Evolutionary conservation across 257 asterid genomes (phyloP), one percentile per base, ranked within the genome.

Genomic region (Nicotiana undulata): DNA sequence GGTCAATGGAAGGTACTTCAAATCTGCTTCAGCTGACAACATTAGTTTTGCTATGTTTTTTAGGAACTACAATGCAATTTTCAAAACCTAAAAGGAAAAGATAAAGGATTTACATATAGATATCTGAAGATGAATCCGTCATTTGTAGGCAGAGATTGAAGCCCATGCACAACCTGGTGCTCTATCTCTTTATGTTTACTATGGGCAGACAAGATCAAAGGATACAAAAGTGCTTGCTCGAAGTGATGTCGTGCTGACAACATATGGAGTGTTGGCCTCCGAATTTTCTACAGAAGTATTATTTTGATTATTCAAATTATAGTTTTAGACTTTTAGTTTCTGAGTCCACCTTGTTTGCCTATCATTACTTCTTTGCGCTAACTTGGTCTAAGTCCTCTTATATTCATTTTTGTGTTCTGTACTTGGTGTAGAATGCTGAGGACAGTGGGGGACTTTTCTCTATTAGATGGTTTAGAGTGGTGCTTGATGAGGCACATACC

Each of bases 401-500:
- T 34, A 78, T 81, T 26, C 76, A 40, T 58, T 80, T 75, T 52
- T 49, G 18, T 9, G 26, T 64, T 59, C 55, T 22, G 81, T 44
- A 64, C 77, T 79, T 56, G 16, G 16, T 17, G 84, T 85, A 95
- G 99, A 92, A 91, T 74, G 83, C 89, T 79, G 99, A 91, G 74
- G 97, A 88, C 74, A 91, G 82, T 79, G 99, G 91, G 82, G 97
- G 96, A 76, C 85, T 95, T 63, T 94, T 87, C 86, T 91, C 96
- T 49, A 89, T 95, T 72, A 85, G 91, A 86, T 95, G 99, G 99
- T 90, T 88, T 86, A 89, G 99, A 88, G 97, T 95, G 68, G 93
- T 92, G 55, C 96, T 93, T 77, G 99, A 95, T 85, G 99, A 95
- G 89, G 98, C 98, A 34, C 99, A 95, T 85, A 93, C 99, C 64